These are phyloP conservation scores for Aspergillus sp. DNA, from an alignment of 2,329 filamentous ascomycete genomes.

Conservation along the genomic window DNA sequence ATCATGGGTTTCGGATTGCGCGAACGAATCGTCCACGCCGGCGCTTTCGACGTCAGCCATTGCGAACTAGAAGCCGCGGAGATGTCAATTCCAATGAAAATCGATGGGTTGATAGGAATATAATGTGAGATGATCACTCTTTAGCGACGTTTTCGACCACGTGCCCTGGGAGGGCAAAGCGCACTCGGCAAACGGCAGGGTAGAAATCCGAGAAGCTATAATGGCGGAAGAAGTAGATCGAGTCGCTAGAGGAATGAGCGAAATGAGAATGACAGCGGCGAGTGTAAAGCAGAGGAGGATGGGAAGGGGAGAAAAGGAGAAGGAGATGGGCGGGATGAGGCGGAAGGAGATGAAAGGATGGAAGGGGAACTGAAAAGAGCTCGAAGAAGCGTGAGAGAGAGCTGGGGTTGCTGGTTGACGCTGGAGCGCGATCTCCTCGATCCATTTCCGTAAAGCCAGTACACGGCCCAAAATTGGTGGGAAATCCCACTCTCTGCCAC, in stretches of 20 bases:
- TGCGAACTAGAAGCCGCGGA: conserved; percentile 1
- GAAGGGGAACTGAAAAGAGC: conserved; percentile 3
- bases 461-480: background rate
- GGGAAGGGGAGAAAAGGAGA: background rate
- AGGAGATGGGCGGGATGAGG: conserved; percentile 6
- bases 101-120: background rate
- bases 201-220: conserved; percentile 2
- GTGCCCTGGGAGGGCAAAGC: conserved; percentile 1
- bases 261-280: background rate
- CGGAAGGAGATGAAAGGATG: conserved; percentile 11
- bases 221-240: conserved; percentile 2
- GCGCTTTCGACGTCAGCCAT: conserved; percentile 38
- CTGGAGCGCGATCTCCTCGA: background rate
- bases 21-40: conserved; percentile 37
- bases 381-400: background rate
- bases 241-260: background rate
- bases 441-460: background rate
- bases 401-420: conserved; percentile 1
- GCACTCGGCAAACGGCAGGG: background rate
- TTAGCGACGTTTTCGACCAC: background rate
- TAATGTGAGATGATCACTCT: background rate
- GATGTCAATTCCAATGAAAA: background rate
- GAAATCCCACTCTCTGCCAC: background rate
- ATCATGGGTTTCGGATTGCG: conserved; percentile 36
- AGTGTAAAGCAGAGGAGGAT: background rate